Percentiles rank a stretch among this genome's conserved stretches.
Evolutionary conservation across 805 yeast genomes (phyloP).

Genomic region (Ogataea methylovora): DNA sequence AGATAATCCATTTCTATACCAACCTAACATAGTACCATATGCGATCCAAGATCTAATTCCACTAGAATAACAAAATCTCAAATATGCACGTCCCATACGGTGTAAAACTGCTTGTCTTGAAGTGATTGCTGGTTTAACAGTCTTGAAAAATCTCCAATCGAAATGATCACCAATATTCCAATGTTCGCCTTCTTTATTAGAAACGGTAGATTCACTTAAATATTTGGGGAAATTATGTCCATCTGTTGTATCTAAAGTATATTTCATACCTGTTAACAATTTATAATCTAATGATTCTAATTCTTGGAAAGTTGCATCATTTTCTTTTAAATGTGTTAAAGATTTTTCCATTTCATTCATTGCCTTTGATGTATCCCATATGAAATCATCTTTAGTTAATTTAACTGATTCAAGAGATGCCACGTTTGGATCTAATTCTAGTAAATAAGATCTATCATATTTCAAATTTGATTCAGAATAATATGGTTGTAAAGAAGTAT

Average conservation of each 20-base stretch:
- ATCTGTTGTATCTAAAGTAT: conserved; percentile 9
- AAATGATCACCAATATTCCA: too few species aligned
- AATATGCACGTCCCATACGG: conserved; percentile 43
- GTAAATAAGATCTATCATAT: conserved; percentile 12
- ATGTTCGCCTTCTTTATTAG: conserved; percentile 17
- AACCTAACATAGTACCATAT: conserved; percentile 57
- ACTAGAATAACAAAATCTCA: conserved; percentile 36
- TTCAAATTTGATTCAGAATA: conserved; percentile 11
- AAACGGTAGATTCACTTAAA: conserved; percentile 29
- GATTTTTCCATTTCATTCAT: conserved; percentile 10
- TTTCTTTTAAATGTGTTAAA: conserved; percentile 1
- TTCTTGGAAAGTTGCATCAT: neutral
- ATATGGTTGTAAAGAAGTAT: conserved; percentile 5
- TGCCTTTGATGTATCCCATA: conserved; percentile 14
- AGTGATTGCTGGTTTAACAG: conserved; percentile 32
- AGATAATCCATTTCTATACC: conserved; percentile 55
- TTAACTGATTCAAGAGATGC: conserved; percentile 6
- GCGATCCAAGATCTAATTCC: conserved; percentile 55
- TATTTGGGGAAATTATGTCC: conserved; percentile 18
- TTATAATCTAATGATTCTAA: conserved; percentile 11
- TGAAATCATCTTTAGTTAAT: conserved; percentile 16
- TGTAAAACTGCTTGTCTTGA: conserved; percentile 34
- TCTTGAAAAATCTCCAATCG: conserved; percentile 49
- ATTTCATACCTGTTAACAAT: conserved; percentile 11
- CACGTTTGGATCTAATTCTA: conserved; percentile 7